Conservation (phyloP, 768 basidiomycete genomes). For the Antrodiella citrinella region DNA sequence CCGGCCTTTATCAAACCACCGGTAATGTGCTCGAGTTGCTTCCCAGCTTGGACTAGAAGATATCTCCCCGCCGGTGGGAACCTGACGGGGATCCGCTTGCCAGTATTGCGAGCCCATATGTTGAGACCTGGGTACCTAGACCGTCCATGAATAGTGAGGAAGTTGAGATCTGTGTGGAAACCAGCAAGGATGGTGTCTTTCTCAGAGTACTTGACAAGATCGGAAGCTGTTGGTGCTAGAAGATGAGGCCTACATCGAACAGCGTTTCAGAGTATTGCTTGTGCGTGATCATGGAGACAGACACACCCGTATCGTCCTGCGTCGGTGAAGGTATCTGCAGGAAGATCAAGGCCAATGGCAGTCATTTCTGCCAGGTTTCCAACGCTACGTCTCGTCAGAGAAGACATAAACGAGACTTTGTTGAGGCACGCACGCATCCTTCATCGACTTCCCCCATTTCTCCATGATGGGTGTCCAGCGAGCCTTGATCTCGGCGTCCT, state of each 20-base stretch:
- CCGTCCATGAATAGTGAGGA: conserved; percentile 85
- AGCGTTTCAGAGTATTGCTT: background rate
- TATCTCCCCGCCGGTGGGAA: conserved; percentile 76
- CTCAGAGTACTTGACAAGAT: conserved; percentile 70
- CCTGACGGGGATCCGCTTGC: conserved; percentile 80
- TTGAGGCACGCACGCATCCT: conserved; percentile 56
- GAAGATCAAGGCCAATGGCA: conserved; percentile 74
- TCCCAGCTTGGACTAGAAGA: conserved; percentile 91
- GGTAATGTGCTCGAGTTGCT: conserved; percentile 84
- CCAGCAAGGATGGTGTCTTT: conserved; percentile 86
- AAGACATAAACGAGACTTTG: background rate
- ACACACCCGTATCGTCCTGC: conserved; percentile 80
- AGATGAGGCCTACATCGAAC: conserved; percentile 57
- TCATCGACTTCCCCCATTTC: conserved; percentile 86
- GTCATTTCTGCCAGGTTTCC: conserved; percentile 84
- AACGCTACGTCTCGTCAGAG: conserved; percentile 42
- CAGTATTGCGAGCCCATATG: conserved; percentile 93
- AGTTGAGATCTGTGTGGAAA: conserved; percentile 92
- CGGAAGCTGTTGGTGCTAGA: conserved; percentile 90
- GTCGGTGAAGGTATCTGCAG: conserved; percentile 58
- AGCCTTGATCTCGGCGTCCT: conserved; percentile 43
- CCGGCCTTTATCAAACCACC: conserved; percentile 88
- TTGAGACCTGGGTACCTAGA: conserved; percentile 83
- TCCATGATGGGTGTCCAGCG: conserved; percentile 72
- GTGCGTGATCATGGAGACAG: background rate